Evolutionary conservation across 2,329 filamentous ascomycete genomes (phyloP).

Genomic region (Aspergillus pseudotamarii): DNA sequence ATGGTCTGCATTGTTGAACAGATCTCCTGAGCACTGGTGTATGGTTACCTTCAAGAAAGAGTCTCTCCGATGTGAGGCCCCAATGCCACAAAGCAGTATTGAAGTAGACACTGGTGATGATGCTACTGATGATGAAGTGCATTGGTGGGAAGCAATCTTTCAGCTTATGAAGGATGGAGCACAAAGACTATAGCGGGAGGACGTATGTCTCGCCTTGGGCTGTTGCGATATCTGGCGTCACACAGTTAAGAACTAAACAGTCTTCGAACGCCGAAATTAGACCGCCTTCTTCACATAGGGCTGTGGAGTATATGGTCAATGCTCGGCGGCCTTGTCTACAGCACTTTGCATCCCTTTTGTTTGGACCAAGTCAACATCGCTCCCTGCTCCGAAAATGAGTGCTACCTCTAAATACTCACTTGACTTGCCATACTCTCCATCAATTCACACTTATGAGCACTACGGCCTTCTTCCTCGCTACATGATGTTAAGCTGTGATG

Average conservation of each 20-base stretch:
- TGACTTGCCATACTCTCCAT: neutral
- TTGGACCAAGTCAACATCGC: constrained; percentile 8
- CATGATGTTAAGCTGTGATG: constrained; percentile 19
- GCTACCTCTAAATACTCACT: neutral
- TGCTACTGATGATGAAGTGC: constrained; percentile 17
- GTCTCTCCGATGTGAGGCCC: neutral
- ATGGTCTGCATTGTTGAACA: constrained; percentile 26
- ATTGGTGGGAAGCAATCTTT: constrained; percentile 21
- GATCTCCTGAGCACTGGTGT: constrained; percentile 23
- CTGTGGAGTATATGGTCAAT: constrained; percentile 28
- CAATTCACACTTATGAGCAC: neutral
- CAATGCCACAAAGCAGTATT: constrained; percentile 7
- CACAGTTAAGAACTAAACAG: constrained; percentile 8
- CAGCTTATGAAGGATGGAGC: constrained; percentile 16
- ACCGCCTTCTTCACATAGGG: constrained; percentile 15
- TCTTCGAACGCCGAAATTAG: neutral
- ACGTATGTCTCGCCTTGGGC: constrained; percentile 26
- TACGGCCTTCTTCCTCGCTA: neutral
- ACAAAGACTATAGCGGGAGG: constrained; percentile 21
- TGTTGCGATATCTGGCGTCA: constrained; percentile 10
- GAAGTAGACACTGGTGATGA: constrained; percentile 19
- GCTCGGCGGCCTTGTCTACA: constrained; percentile 24
- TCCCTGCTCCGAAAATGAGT: constrained; percentile 21
- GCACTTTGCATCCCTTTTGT: constrained; percentile 24
- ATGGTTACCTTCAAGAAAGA: constrained; percentile 7